Evolutionary conservation across 805 yeast genomes (phyloP).

Genomic region (Monosporozyma aquatica): DNA sequence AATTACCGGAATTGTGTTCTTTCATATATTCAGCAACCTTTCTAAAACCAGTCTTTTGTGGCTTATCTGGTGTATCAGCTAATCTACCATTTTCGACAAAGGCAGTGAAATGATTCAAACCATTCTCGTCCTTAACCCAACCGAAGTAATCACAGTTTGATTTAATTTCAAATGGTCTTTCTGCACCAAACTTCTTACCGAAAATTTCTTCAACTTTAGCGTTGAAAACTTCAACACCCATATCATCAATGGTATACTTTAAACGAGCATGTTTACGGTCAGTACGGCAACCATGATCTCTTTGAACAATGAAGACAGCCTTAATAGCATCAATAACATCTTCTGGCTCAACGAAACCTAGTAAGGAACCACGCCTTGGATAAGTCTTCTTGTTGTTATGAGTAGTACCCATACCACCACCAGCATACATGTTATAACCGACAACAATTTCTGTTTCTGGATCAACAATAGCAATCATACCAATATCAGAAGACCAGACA

Average conservation of each 20-base stretch:
- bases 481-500: conserved; percentile 92
- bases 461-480: conserved; percentile 77
- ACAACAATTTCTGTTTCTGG: conserved; percentile 46
- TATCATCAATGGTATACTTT: conserved; percentile 90
- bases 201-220: conserved; percentile 71
- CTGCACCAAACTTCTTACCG: conserved; percentile 66
- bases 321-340: conserved; percentile 75
- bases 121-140: conserved; percentile 81
- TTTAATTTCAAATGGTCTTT: conserved; percentile 65
- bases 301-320: conserved; percentile 85
- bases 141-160: conserved; percentile 89
- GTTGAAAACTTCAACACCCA: conserved; percentile 82
- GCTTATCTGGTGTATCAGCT: conserved; percentile 82
- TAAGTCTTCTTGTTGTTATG: conserved; percentile 95
- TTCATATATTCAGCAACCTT: conserved; percentile 66
- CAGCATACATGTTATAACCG: conserved; percentile 85
- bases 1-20: conserved; percentile 61
- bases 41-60: conserved; percentile 79
- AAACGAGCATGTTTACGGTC: conserved; percentile 97
- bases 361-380: conserved; percentile 84
- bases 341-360: conserved; percentile 66
- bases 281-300: conserved; percentile 89
- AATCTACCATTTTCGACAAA: conserved; percentile 95
- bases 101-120: conserved; percentile 82
- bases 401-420: conserved; percentile 99